Evolutionary conservation across 83 land plant species (phyloP).

Genomic region (Picea engelmannii): DNA sequence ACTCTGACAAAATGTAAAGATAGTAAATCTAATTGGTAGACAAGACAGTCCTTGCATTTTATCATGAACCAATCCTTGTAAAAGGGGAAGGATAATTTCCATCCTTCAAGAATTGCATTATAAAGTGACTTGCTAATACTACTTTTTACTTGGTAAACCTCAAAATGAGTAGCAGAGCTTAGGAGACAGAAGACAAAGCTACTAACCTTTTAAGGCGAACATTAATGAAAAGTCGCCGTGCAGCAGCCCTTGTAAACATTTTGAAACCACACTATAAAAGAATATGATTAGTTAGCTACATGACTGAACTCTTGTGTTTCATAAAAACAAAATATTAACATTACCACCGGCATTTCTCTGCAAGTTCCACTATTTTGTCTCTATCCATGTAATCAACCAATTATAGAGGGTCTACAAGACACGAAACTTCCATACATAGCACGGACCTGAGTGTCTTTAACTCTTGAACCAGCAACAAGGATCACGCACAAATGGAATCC

Average conservation of each 20-base stretch:
- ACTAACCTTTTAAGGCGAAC: constrained; percentile 79
- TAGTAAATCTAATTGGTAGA: too few species aligned
- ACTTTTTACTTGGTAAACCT: too few species aligned
- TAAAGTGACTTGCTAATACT: too few species aligned
- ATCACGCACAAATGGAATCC: constrained; percentile 93
- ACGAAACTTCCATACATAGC: neutral
- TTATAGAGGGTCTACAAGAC: neutral
- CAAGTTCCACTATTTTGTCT: constrained; percentile 9
- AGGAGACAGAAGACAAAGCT: neutral
- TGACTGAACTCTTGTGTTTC: neutral
- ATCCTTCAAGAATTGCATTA: too few species aligned
- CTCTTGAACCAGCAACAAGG: constrained; percentile 86
- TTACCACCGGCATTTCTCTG: neutral
- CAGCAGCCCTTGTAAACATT: constrained; percentile 97
- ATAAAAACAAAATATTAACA: neutral
- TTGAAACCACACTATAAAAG: constrained; percentile 93
- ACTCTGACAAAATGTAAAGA: too few species aligned
- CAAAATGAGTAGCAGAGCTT: too few species aligned
- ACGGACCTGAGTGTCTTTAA: constrained; percentile 87
- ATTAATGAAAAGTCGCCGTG: constrained; percentile 77
- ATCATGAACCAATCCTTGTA: too few species aligned
- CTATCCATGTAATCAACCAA: neutral
- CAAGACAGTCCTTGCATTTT: too few species aligned
- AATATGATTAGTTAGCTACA: constrained; percentile 4
- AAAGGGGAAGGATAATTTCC: too few species aligned